Evolutionary conservation across 768 basidiomycete genomes (phyloP), one percentile per base, ranked within the genome.

Genomic region (Tubosaeta brunneosetosa): DNA sequence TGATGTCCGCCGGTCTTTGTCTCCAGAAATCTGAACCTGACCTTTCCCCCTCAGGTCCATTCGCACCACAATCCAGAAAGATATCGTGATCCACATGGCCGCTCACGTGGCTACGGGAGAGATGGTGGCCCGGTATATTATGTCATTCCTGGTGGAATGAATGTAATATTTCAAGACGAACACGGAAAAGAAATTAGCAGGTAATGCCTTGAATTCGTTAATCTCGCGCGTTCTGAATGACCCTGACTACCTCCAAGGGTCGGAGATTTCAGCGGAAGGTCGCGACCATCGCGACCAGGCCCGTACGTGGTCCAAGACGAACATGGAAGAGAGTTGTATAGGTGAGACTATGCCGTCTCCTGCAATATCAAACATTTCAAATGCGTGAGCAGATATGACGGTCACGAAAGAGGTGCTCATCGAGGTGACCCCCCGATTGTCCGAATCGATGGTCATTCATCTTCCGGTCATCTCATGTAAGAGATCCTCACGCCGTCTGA

Each of bases 161-260:
- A 82, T 52, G 81, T 87, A 6, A 76, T 87, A 43, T 86, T 88
- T 59, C 77, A 83, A 64, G 85, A 87, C 59, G 79, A 81, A 57
- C 66, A 74, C 17, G 85, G 85, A 19, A 77, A 80, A 50, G 83
- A 83, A 59, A 80, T 86, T 25, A 78, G 79, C 3, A 79, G 85
- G 85, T 82, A 68, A 49, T 61, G 36, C 42, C 33, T 43, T 31
- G 42, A 31, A 42, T 50, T 14, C 17, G 3, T 9, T 1, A 12
- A 32, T 4, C n/a, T 13, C 6, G 2, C 3, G 22, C 33, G 16
- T 48, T 9, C 17, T 54, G 11, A 58, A 26, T 56, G 12, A 58
- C 45, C 26, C 45, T 14, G 16, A 8, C 9, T 27, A 16, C 9
- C 55, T 26, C 45, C 14, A 49, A 84, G 82, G 60, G 78, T 83